Evolutionary conservation across 2,329 filamentous ascomycete species (phyloP).

Genomic region (Aureobasidium sp.): DNA sequence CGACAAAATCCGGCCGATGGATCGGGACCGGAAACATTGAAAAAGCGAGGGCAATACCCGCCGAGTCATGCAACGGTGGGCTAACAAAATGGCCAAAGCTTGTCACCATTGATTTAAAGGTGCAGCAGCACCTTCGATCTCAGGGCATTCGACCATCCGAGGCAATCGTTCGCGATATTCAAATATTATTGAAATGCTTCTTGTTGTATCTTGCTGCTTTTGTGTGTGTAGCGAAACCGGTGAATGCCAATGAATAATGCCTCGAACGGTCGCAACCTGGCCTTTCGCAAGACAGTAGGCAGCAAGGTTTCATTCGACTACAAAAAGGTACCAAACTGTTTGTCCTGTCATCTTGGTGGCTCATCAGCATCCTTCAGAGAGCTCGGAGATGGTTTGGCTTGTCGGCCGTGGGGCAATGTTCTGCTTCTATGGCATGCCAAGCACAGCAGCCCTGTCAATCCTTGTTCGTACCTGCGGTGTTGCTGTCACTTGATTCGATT

Average conservation of each 20-base stretch:
- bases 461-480: not conserved
- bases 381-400: not conserved
- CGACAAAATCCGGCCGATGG: slow-evolving; percentile 1
- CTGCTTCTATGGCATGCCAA: slow-evolving; percentile 2
- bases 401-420: not conserved
- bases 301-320: not conserved
- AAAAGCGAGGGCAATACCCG: not conserved
- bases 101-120: not conserved
- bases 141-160: not conserved
- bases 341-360: slow-evolving; percentile 8
- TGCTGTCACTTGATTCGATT: not conserved
- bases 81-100: slow-evolving; percentile 1
- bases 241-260: not conserved
- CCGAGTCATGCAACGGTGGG: slow-evolving; percentile 11
- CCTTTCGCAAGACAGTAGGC: not conserved
- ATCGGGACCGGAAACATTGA: slow-evolving; percentile 5
- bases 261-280: not conserved
- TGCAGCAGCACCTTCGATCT: not conserved
- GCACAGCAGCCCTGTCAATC: not conserved
- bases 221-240: not conserved
- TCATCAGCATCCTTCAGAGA: slow-evolving; percentile 1
- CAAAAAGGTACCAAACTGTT: not conserved
- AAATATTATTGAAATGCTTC: not conserved
- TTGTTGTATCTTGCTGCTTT: not conserved
- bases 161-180: slow-evolving; percentile 7